These are phyloP conservation scores for Chrysochromulina parva DNA, from an alignment of 78 protist genomes.

Conservation along the genomic window DNA sequence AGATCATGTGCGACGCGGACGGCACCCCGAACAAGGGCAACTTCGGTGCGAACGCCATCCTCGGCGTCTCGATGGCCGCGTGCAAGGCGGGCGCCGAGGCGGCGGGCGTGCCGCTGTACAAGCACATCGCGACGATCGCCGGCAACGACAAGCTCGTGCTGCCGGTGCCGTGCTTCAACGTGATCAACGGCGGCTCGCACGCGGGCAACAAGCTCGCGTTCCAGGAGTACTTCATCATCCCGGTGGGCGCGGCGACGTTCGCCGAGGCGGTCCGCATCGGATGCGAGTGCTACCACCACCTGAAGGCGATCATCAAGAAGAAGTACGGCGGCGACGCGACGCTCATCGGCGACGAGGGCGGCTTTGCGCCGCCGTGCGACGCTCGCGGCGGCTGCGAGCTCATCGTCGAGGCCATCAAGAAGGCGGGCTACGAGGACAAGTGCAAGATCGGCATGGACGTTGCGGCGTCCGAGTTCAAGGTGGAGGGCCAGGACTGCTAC, in stretches of 20 bases:
- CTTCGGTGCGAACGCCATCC: constrained; percentile 98
- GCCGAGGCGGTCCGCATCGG: neutral
- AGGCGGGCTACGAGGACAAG: constrained; percentile 76
- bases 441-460: constrained; percentile 82
- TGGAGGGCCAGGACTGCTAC: constrained; percentile 75
- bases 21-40: constrained; percentile 13
- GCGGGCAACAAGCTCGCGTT: constrained; percentile 91
- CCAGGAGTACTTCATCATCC: constrained; percentile 89
- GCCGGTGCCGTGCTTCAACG: constrained; percentile 96
- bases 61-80: constrained; percentile 93
- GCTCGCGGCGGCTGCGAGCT: constrained; percentile 79
- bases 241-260: constrained; percentile 88
- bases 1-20: constrained; percentile 62
- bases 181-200: constrained; percentile 98
- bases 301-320: constrained; percentile 82
- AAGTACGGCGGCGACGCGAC: constrained; percentile 76
- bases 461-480: constrained; percentile 96
- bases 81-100: constrained; percentile 85
- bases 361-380: constrained; percentile 78
- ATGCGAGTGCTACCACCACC: constrained; percentile 87
- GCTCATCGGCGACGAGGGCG: constrained; percentile 99
- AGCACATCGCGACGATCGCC: constrained; percentile 79
- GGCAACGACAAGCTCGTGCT: constrained; percentile 67
- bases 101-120: constrained; percentile 86
- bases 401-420: constrained; percentile 86